These are phyloP conservation scores for Polyplosphaeria fusca DNA, from an alignment of 495 filamentous ascomycete species.

Conservation along the genomic window DNA sequence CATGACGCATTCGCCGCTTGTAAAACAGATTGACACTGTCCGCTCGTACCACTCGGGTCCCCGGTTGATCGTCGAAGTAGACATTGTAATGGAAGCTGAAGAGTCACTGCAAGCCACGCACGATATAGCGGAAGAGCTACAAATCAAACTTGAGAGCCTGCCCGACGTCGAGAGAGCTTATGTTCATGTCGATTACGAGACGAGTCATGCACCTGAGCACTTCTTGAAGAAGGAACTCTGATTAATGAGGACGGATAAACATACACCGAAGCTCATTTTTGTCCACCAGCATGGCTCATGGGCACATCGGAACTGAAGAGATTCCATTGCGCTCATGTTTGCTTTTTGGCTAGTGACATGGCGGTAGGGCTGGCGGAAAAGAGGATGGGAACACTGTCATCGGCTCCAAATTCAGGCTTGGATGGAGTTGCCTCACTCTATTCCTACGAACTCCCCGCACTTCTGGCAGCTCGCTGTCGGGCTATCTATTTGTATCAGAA, in stretches of 20 bases:
- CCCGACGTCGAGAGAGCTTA: slow-evolving; percentile 93
- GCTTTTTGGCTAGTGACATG: background rate
- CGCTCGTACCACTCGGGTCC: slow-evolving; percentile 89
- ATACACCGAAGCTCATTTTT: too few relatives aligned
- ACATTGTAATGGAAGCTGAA: slow-evolving; percentile 42
- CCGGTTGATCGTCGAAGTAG: slow-evolving; percentile 62
- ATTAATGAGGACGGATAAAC: too few relatives aligned
- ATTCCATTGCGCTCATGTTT: background rate
- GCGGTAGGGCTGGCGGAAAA: background rate
- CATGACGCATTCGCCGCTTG: slow-evolving; percentile 80
- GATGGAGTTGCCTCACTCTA: too few relatives aligned
- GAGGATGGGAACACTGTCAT: background rate
- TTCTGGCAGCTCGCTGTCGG: too few relatives aligned
- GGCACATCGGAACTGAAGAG: too few relatives aligned
- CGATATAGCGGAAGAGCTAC: slow-evolving; percentile 89
- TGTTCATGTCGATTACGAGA: slow-evolving; percentile 97
- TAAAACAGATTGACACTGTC: slow-evolving; percentile 88
- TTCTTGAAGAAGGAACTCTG: slow-evolving; percentile 47
- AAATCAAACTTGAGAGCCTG: slow-evolving; percentile 89
- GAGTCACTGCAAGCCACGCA: slow-evolving; percentile 70
- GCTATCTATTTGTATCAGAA: too few relatives aligned
- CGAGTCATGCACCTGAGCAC: slow-evolving; percentile 81
- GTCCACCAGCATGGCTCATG: too few relatives aligned
- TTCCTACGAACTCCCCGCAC: too few relatives aligned
- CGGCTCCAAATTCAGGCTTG: too few relatives aligned